A percentile compares a stretch with the other conserved stretches of the same genome.
phyloP scores from a whole-genome alignment of 495 filamentous ascomycete species.

The Neurospora sp. region DNA sequence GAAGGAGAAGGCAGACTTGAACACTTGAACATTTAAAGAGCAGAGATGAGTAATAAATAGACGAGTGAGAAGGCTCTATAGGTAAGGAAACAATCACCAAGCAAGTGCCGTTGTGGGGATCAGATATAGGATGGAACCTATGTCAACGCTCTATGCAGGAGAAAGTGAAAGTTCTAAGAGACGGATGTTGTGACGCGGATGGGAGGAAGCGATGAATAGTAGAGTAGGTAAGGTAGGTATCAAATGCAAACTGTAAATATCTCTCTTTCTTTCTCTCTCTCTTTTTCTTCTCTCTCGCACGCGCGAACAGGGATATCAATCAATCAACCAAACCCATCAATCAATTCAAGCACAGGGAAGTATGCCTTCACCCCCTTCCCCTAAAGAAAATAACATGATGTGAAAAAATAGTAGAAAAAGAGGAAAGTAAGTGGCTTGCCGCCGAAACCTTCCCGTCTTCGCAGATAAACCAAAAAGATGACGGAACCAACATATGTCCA shows the following conservation, averaged over 20 bases:
- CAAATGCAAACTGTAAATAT: neutral
- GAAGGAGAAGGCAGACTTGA: too few relatives aligned
- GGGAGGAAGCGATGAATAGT: too few relatives aligned
- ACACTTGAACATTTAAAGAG: too few relatives aligned
- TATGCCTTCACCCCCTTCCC: neutral
- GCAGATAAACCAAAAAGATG: neutral
- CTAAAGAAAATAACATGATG: slow-evolving; percentile 1
- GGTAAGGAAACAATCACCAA: too few relatives aligned
- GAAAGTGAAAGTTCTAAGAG: too few relatives aligned
- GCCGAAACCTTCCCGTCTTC: neutral
- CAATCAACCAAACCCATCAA: neutral
- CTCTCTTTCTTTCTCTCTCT: neutral
- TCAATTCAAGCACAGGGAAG: neutral
- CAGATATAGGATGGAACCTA: too few relatives aligned
- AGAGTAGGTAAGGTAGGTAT: neutral
- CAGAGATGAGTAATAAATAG: too few relatives aligned
- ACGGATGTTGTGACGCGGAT: too few relatives aligned
- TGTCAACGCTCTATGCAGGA: too few relatives aligned
- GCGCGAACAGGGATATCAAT: neutral
- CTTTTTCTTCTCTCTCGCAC: neutral
- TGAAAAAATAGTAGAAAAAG: slow-evolving; percentile 3
- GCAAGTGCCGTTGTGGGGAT: too few relatives aligned
- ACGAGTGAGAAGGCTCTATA: too few relatives aligned
- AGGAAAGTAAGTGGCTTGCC: neutral
- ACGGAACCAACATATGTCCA: slow-evolving; percentile 3